Percentiles rank a stretch among this genome's conserved stretches.
Conservation (phyloP, 164 flowering plant genomes). For the Sedum album region DNA sequence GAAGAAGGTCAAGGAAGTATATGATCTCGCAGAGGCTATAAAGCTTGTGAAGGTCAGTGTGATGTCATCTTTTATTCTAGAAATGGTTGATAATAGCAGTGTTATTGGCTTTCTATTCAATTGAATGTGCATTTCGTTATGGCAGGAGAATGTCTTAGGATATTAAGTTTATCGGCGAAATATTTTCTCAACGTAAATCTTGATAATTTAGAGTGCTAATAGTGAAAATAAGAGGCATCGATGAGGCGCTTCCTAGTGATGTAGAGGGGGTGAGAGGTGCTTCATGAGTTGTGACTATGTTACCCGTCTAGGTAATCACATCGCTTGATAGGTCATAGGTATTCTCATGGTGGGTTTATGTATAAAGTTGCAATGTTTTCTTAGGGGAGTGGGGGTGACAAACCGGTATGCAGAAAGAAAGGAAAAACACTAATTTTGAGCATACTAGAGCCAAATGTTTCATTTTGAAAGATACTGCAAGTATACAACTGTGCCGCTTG, state of each 20-base stretch:
- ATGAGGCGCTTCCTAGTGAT: background rate
- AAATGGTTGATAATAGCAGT: background rate
- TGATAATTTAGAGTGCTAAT: no score
- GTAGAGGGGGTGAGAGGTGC: no score
- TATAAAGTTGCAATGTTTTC: background rate
- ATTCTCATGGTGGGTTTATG: background rate
- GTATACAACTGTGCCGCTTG: no score
- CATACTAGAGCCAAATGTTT: background rate
- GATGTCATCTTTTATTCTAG: background rate
- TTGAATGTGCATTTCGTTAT: background rate
- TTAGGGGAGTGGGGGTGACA: background rate
- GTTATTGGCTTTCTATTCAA: background rate
- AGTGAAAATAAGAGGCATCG: background rate
- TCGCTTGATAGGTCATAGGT: background rate
- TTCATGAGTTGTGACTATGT: background rate
- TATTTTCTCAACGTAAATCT: no score
- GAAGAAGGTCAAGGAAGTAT: slow-evolving; percentile 38
- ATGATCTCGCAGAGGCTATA: slow-evolving; percentile 79
- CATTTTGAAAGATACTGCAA: no score
- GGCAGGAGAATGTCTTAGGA: background rate
- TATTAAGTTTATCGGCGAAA: background rate
- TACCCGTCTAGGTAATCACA: background rate
- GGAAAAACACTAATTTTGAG: background rate
- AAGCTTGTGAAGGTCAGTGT: slow-evolving; percentile 69
- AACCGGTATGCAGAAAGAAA: background rate